These are phyloP conservation scores for Paracorniculantispora psalliotae DNA, from an alignment of 2,329 filamentous ascomycete species.

Conservation along the genomic window DNA sequence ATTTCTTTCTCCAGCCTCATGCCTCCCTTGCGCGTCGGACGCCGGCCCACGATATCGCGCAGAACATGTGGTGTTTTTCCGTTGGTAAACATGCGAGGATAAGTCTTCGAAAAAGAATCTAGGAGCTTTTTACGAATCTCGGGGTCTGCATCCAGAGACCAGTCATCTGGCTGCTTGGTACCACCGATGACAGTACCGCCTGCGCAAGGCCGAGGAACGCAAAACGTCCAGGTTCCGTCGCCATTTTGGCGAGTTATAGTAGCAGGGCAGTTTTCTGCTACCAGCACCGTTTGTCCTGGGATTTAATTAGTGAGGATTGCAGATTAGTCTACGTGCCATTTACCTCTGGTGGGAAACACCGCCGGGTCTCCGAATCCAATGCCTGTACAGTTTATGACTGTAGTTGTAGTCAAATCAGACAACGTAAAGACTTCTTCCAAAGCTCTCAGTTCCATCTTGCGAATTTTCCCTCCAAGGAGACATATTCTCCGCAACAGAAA, in stretches of 20 bases:
- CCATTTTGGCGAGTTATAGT: conserved; percentile 53
- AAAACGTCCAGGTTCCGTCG: conserved; percentile 58
- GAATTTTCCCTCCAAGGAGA: conserved; percentile 24
- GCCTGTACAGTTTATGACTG: conserved; percentile 43
- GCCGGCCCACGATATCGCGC: conserved; percentile 41
- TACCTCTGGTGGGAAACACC: conserved; percentile 40
- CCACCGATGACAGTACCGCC: conserved; percentile 63
- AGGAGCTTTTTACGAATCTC: conserved; percentile 34
- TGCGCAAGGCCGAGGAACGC: conserved; percentile 55
- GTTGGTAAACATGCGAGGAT: conserved; percentile 26
- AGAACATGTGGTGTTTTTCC: conserved; percentile 31
- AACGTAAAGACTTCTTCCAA: background rate
- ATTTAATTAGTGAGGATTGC: background rate
- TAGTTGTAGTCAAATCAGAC: background rate
- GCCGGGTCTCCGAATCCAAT: conserved; percentile 38
- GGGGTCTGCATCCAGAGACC: conserved; percentile 43
- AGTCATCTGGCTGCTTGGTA: conserved; percentile 57
- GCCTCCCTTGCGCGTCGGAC: conserved; percentile 41
- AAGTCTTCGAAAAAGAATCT: conserved; percentile 29
- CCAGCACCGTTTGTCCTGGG: conserved; percentile 10
- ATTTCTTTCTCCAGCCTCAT: conserved; percentile 40
- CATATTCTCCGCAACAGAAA: conserved; percentile 36
- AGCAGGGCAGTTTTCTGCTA: conserved; percentile 33
- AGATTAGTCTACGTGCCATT: conserved; percentile 9
- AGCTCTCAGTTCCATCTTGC: conserved; percentile 19